A percentile compares a stretch with the other conserved stretches of the same genome.
phyloP scores from a whole-genome alignment of 257 asterid genomes.

The Nemophila menziesii region DNA sequence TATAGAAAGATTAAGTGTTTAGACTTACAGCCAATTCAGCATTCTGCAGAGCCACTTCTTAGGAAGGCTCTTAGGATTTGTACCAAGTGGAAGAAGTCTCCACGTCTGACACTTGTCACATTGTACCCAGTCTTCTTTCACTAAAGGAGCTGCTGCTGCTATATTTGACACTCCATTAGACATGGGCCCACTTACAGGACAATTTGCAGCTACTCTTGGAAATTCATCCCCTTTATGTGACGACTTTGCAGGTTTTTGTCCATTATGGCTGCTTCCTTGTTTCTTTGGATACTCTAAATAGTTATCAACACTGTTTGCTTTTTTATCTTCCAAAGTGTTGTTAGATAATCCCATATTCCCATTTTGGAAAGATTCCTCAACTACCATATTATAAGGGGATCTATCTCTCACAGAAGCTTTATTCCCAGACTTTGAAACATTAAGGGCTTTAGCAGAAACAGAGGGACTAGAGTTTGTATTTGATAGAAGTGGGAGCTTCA shows the following conservation, averaged over 20 bases:
- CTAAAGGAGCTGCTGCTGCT: slow-evolving; percentile 39
- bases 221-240: slow-evolving; percentile 21
- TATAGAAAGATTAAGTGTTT: slow-evolving; percentile 4
- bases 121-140: slow-evolving; percentile 77
- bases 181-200: slow-evolving; percentile 28
- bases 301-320: slow-evolving; percentile 22
- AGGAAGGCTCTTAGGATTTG: slow-evolving; percentile 72
- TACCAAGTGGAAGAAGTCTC: slow-evolving; percentile 94
- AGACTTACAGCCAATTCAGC: slow-evolving; percentile 98
- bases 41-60: slow-evolving; percentile 86
- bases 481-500: slow-evolving; percentile 78
- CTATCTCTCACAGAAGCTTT: slow-evolving; percentile 26
- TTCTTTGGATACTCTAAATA: slow-evolving; percentile 26
- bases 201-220: slow-evolving; percentile 27
- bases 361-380: slow-evolving; percentile 34
- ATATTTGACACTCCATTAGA: slow-evolving; percentile 40
- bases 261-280: slow-evolving; percentile 19
- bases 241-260: slow-evolving; percentile 33
- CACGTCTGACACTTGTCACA: slow-evolving; percentile 82
- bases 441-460: slow-evolving; percentile 23
- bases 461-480: slow-evolving; percentile 23
- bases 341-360: slow-evolving; percentile 30
- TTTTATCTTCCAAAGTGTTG: slow-evolving; percentile 29
- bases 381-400: slow-evolving; percentile 17
- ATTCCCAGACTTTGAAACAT: slow-evolving; percentile 12